Evolutionary conservation across 2,329 filamentous ascomycete species (phyloP).

Genomic region (Epichloe sp.): DNA sequence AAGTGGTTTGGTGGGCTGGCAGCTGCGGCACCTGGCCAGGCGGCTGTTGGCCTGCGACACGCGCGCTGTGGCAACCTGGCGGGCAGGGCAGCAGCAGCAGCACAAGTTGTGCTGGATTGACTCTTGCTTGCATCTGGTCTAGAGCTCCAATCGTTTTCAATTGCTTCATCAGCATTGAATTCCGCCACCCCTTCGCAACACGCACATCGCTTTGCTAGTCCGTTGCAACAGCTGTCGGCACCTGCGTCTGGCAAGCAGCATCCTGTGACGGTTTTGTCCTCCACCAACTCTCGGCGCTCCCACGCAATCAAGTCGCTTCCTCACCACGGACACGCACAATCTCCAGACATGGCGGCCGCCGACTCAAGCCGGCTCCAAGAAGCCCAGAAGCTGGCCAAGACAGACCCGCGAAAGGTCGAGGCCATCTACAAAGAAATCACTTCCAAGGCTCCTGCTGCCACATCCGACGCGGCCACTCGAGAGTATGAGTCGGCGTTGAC

Average conservation of each 20-base stretch:
- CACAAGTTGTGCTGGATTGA: not conserved
- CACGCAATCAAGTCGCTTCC: not conserved
- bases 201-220: not conserved
- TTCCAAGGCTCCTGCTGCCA: constrained; percentile 69
- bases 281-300: not conserved
- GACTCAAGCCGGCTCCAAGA: constrained; percentile 63
- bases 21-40: not conserved
- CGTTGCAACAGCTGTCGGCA: not conserved
- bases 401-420: constrained; percentile 74
- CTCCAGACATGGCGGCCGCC: constrained; percentile 38
- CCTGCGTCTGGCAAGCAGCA: not conserved
- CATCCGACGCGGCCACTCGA: constrained; percentile 69
- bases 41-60: not conserved
- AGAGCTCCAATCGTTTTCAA: not conserved
- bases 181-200: not conserved
- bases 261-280: not conserved
- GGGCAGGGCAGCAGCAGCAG: not conserved
- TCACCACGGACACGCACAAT: not conserved
- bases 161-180: not conserved
- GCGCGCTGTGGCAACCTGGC: constrained; percentile 24
- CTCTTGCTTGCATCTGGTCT: not conserved
- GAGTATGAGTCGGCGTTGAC: constrained; percentile 87
- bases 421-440: constrained; percentile 81
- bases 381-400: constrained; percentile 72
- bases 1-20: not conserved